phyloP scores from a whole-genome alignment of 805 yeast species.

The Zygotorulaspora chibaensis region DNA sequence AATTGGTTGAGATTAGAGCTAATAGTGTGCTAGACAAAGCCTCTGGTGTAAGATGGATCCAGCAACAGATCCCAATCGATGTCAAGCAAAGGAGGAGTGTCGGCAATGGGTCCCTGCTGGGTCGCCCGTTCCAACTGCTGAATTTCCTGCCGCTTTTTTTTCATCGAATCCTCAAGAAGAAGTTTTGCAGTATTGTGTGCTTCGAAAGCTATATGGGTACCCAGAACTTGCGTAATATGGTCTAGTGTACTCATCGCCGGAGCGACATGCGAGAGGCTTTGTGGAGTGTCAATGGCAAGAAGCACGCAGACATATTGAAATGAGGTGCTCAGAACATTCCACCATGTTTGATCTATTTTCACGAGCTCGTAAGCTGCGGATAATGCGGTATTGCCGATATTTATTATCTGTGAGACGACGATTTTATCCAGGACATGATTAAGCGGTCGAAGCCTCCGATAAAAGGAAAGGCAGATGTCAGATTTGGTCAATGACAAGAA shows the following conservation, averaged over 20 bases:
- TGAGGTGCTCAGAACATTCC: slow-evolving; percentile 14
- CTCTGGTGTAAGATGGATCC: slow-evolving; percentile 11
- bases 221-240: slow-evolving; percentile 5
- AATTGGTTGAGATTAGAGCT: too few relatives aligned
- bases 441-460: slow-evolving; percentile 12
- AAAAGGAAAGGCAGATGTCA: slow-evolving; percentile 11
- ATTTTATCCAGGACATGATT: slow-evolving; percentile 8
- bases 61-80: slow-evolving; percentile 13
- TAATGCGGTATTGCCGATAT: slow-evolving; percentile 9
- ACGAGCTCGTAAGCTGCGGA: slow-evolving; percentile 8
- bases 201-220: slow-evolving; percentile 10
- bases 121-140: slow-evolving; percentile 7
- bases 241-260: slow-evolving; percentile 6
- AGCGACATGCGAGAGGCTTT: slow-evolving; percentile 11
- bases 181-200: slow-evolving; percentile 13
- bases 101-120: slow-evolving; percentile 3
- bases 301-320: slow-evolving; percentile 14
- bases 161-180: slow-evolving; percentile 13
- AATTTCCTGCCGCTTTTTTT: slow-evolving; percentile 10
- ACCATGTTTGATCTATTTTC: slow-evolving; percentile 10
- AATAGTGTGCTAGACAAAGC: background rate
- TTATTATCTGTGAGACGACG: slow-evolving; percentile 9
- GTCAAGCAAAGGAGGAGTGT: background rate
- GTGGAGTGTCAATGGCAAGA: slow-evolving; percentile 14
- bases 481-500: slow-evolving; percentile 11